phyloP scores from a whole-genome alignment of 1,284 basidiomycete species.

The Baeospora myosura region DNA sequence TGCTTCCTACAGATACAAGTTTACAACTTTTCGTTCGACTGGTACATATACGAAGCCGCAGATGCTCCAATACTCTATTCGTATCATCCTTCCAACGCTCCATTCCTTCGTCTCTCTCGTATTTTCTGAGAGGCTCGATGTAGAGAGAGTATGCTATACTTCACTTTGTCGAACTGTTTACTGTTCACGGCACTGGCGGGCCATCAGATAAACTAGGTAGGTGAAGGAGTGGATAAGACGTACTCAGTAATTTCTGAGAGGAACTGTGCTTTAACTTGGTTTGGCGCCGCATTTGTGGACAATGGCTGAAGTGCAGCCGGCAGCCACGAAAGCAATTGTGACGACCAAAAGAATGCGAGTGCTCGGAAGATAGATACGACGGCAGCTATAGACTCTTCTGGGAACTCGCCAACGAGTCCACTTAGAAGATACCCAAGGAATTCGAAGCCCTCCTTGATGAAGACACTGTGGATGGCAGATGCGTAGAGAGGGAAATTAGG shows the following conservation, averaged over 20 bases:
- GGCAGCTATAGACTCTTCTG: slow-evolving; percentile 73
- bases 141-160: slow-evolving; percentile 61
- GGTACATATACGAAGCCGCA: not conserved
- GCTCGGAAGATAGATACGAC: slow-evolving; percentile 77
- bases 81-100: slow-evolving; percentile 32
- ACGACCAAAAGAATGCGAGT: slow-evolving; percentile 59
- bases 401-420: slow-evolving; percentile 82
- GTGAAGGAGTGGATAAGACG: slow-evolving; percentile 22
- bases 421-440: slow-evolving; percentile 68
- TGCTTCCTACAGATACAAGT: slow-evolving; percentile 2
- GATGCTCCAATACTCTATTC: slow-evolving; percentile 13
- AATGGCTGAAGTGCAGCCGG: slow-evolving; percentile 67
- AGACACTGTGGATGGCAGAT: slow-evolving; percentile 55
- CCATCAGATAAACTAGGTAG: slow-evolving; percentile 9
- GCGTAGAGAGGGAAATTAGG: slow-evolving; percentile 62
- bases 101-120: slow-evolving; percentile 55
- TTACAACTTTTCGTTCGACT: too few relatives aligned
- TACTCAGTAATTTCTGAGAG: slow-evolving; percentile 68
- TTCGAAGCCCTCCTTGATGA: slow-evolving; percentile 71
- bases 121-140: slow-evolving; percentile 64
- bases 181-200: slow-evolving; percentile 58
- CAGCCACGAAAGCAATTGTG: slow-evolving; percentile 68
- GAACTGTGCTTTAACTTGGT: slow-evolving; percentile 70
- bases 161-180: slow-evolving; percentile 69
- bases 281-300: slow-evolving; percentile 55